phyloP scores from a whole-genome alignment of 768 basidiomycete genomes.

The Hericium rajendrae region DNA sequence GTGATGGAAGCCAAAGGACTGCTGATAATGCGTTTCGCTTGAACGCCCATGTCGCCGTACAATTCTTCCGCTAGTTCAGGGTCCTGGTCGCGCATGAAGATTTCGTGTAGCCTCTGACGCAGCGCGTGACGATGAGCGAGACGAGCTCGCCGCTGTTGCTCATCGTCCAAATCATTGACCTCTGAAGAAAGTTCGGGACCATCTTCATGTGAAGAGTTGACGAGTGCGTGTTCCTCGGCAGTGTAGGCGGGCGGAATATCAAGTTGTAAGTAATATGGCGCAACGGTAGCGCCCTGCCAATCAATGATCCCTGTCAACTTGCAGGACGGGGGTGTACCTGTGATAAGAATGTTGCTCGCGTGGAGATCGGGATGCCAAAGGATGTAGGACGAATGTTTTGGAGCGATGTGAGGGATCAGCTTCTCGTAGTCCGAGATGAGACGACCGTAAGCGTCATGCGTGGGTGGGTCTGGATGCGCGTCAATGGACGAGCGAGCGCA shows the following conservation, averaged over 20 bases:
- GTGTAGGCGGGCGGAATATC: not conserved
- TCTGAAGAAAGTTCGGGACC: not conserved
- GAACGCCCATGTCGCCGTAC: not conserved
- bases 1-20: no score
- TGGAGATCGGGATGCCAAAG: slow-evolving; percentile 17
- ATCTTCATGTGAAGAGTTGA: not conserved
- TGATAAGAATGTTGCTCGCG: slow-evolving; percentile 11
- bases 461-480: no score
- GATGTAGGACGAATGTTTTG: not conserved
- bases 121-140: not conserved
- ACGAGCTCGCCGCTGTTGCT: not conserved
- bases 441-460: no score
- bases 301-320: slow-evolving; percentile 11
- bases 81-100: not conserved
- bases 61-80: slow-evolving; percentile 3
- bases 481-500: no score
- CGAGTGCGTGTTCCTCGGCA: not conserved
- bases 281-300: slow-evolving; percentile 10
- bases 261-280: not conserved
- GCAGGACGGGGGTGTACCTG: not conserved
- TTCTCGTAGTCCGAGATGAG: no score
- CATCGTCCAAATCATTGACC: not conserved
- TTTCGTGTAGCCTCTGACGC: slow-evolving; percentile 2
- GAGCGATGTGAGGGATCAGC: no score
- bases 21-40: not conserved